Evolutionary conservation across 192 early-diverging fungal genomes (phyloP).

Genomic region (Coemansia asiatica): DNA sequence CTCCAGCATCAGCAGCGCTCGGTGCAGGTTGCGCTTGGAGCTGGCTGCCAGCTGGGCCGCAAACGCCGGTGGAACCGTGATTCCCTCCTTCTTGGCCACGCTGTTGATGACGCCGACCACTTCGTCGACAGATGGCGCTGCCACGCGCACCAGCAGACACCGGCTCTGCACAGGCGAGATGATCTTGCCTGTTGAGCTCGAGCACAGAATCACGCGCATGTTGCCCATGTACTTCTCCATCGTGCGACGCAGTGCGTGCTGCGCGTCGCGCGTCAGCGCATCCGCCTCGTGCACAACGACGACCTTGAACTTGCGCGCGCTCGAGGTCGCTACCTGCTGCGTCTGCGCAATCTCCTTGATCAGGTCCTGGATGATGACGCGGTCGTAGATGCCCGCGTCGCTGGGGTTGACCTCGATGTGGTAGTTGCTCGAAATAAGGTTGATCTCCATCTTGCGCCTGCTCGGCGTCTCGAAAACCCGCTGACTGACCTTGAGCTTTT

Average conservation of each 20-base stretch:
- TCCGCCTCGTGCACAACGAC: slow-evolving; percentile 96
- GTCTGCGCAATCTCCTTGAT: slow-evolving; percentile 98
- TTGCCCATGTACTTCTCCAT: slow-evolving; percentile 99
- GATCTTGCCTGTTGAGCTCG: slow-evolving; percentile 85
- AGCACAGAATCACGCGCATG: slow-evolving; percentile 90
- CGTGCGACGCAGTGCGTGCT: slow-evolving; percentile 93
- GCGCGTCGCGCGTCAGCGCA: slow-evolving; percentile 82
- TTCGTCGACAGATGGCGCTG: slow-evolving; percentile 74
- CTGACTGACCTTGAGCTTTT: slow-evolving; percentile 93
- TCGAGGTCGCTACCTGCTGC: slow-evolving; percentile 79
- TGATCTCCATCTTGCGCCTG: slow-evolving; percentile 82
- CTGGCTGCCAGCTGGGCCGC: slow-evolving; percentile 67
- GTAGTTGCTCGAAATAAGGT: slow-evolving; percentile 88
- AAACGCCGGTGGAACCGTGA: slow-evolving; percentile 63
- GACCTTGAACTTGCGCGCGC: slow-evolving; percentile 87
- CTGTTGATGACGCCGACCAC: slow-evolving; percentile 68
- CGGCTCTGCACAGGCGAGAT: slow-evolving; percentile 90
- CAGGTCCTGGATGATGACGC: slow-evolving; percentile 88
- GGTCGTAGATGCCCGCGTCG: slow-evolving; percentile 94
- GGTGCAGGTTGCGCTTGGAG: slow-evolving; percentile 80
- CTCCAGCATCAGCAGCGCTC: slow-evolving; percentile 90
- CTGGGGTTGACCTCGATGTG: slow-evolving; percentile 97
- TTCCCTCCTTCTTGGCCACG: slow-evolving; percentile 81
- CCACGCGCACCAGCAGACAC: slow-evolving; percentile 86
- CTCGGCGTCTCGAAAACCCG: slow-evolving; percentile 82